Conservation (phyloP, 1,139 yeast species). For the Debaryomycetaceae sp. region DNA sequence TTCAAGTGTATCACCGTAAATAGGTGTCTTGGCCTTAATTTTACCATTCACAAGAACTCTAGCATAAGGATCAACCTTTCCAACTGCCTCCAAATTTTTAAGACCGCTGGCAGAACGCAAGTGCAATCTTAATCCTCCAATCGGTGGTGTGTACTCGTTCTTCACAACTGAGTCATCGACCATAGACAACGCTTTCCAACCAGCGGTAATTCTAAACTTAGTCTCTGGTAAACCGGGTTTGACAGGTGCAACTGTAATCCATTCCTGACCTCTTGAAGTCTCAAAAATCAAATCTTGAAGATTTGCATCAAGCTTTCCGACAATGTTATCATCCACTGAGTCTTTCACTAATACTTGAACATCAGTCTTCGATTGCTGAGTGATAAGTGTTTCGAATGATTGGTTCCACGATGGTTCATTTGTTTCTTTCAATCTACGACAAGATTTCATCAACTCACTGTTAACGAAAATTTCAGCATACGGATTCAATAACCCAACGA, state of each 20-base stretch:
- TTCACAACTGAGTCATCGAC: slow-evolving; percentile 45
- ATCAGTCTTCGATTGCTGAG: slow-evolving; percentile 54
- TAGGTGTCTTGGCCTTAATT: slow-evolving; percentile 51
- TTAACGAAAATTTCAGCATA: slow-evolving; percentile 64
- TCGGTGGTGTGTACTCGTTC: slow-evolving; percentile 49
- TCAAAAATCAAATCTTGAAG: slow-evolving; percentile 54
- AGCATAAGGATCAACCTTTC: slow-evolving; percentile 72
- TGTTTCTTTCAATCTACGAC: slow-evolving; percentile 60
- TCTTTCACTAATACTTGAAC: slow-evolving; percentile 58
- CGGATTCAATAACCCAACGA: slow-evolving; percentile 69
- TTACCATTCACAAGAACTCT: slow-evolving; percentile 56
- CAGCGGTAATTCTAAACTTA: slow-evolving; percentile 49
- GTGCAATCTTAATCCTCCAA: slow-evolving; percentile 64
- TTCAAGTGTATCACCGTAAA: slow-evolving; percentile 51
- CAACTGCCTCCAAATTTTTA: slow-evolving; percentile 60
- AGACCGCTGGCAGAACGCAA: slow-evolving; percentile 53
- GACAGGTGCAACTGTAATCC: slow-evolving; percentile 44
- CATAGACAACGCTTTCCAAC: slow-evolving; percentile 71
- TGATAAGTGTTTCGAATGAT: slow-evolving; percentile 55
- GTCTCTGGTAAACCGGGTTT: slow-evolving; percentile 38
- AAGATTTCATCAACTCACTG: slow-evolving; percentile 48
- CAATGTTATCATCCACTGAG: slow-evolving; percentile 42
- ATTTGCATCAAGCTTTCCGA: slow-evolving; percentile 53
- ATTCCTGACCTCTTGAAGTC: slow-evolving; percentile 49
- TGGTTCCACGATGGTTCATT: slow-evolving; percentile 75